Conservation (phyloP, 2,329 filamentous ascomycete genomes). For the Claviceps pusilla region DNA sequence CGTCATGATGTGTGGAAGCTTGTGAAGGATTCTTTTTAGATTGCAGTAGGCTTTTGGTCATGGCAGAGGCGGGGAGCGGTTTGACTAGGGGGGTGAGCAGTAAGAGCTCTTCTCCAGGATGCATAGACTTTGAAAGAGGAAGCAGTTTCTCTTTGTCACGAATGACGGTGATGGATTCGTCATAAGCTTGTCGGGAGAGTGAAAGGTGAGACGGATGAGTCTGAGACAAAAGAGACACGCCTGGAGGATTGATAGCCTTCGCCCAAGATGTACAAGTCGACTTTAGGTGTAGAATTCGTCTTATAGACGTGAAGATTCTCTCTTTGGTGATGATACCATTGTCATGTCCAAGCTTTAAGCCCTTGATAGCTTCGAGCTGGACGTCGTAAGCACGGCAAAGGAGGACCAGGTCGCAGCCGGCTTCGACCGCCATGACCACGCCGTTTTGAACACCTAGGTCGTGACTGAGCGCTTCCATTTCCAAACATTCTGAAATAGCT, state of each 20-base stretch:
- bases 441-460: conserved; percentile 95
- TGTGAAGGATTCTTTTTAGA: conserved; percentile 25
- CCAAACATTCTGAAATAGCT: conserved; percentile 85
- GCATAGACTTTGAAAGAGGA: conserved; percentile 66
- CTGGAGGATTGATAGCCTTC: conserved; percentile 75
- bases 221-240: conserved; percentile 59
- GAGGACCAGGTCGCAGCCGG: conserved; percentile 82
- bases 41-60: conserved; percentile 56
- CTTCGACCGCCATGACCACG: conserved; percentile 93
- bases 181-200: conserved; percentile 75
- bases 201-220: conserved; percentile 70
- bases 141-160: conserved; percentile 75
- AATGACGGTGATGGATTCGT: conserved; percentile 83
- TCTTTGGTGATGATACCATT: conserved; percentile 76
- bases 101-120: conserved; percentile 76
- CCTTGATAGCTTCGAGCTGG: conserved; percentile 82
- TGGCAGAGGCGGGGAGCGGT: conserved; percentile 75
- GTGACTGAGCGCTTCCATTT: conserved; percentile 91
- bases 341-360: conserved; percentile 75
- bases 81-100: conserved; percentile 82
- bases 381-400: conserved; percentile 78
- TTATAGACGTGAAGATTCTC: conserved; percentile 65
- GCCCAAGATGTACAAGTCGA: conserved; percentile 78
- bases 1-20: conserved; percentile 33
- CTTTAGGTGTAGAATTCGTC: conserved; percentile 68